Evolutionary conservation across 2,329 filamentous ascomycete species (phyloP), one percentile per base, ranked within the genome.

Genomic region (Tolypocladium album): DNA sequence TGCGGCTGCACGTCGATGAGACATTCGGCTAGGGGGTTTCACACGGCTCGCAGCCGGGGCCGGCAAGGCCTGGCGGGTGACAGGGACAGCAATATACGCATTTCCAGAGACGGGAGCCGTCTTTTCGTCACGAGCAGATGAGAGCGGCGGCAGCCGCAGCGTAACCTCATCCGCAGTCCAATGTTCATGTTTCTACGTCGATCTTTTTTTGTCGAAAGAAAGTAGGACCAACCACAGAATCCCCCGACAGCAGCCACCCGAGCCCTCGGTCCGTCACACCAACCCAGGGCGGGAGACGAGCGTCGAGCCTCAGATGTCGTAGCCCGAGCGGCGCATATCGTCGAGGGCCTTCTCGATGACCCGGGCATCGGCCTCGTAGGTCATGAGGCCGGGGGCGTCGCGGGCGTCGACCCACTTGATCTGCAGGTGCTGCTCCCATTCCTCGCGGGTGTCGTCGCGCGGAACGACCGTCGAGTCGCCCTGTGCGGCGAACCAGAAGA

Each of bases 401-500:
- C 59, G 58, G 3, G 64, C 66, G 27, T 64, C 60, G n/a, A 66
- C 65, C 68, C 68, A 71, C 53, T 67, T 63, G 7, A 67, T 39
- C 39, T 61, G 55, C 22, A 62, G 40, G 24, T 63, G 50, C 47
- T 64, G 59, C 64, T 75, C 73, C 65, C 69, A 71, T 13, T 62
- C 59, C 47, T 75, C 70, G 59, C 69, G 70, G 6, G 69, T 71
- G 17, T 63, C 65, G 8, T 56, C 58, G 36, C 66, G 69, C 4
- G 66, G 66, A 4, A 56, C 40, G 4, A 59, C 60, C 1, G 65
- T 65, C 11, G 71, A 72, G 61, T 71, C 68, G 0, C 65, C 69
- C 43, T 67, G 66, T 9, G 75, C 76, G 2, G 72, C 73, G 58
- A 70, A 78, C 67, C 71, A 78, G 63, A 74, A 76, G 3, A 76